These are phyloP conservation scores for Gyrodon tennesseensis DNA, from an alignment of 1,284 basidiomycete genomes.

Conservation along the genomic window DNA sequence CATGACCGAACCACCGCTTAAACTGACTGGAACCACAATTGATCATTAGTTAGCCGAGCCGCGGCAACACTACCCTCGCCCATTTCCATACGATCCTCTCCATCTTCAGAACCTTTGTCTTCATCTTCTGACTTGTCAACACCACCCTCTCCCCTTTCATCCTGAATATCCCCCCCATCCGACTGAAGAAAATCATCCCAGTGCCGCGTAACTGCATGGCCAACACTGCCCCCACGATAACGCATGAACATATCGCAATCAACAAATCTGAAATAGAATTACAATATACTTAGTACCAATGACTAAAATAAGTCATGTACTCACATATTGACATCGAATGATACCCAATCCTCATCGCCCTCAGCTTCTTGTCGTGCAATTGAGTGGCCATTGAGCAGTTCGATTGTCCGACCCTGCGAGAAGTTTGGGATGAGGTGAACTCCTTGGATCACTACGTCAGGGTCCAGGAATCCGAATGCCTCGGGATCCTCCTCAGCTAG, in stretches of 20 bases:
- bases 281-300: too few relatives aligned
- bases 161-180: not conserved
- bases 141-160: too few relatives aligned
- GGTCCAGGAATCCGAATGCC: slow-evolving; percentile 16
- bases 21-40: not conserved
- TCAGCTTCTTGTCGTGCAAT: not conserved
- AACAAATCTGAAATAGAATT: slow-evolving; percentile 1
- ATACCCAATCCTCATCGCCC: not conserved
- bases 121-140: too few relatives aligned
- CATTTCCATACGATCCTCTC: too few relatives aligned
- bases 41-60: not conserved
- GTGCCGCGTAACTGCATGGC: not conserved
- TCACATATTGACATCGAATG: slow-evolving; percentile 16
- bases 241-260: slow-evolving; percentile 21
- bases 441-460: not conserved
- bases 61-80: not conserved
- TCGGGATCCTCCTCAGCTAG: slow-evolving; percentile 1
- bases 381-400: not conserved
- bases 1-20: not conserved
- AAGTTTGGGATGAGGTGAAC: slow-evolving; percentile 19
- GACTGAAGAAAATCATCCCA: not conserved
- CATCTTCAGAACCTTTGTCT: too few relatives aligned
- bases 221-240: not conserved
- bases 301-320: not conserved
- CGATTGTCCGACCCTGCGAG: not conserved